Evolutionary conservation across 176 grass and related monocot genomes (phyloP).

Genomic region (Aegilops longissima): DNA sequence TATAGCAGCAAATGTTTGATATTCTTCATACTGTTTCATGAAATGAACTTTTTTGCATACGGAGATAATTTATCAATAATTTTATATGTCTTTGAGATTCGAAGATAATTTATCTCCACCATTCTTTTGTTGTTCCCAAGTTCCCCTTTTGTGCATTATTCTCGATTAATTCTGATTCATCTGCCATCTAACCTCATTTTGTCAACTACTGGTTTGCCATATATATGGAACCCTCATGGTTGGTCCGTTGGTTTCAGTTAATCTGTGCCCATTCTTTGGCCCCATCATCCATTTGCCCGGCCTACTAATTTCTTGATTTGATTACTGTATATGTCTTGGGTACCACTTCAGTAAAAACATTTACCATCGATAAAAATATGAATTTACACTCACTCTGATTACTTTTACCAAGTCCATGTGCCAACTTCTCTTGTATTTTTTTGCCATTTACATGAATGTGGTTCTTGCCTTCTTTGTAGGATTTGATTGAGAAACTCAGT

Average conservation of each 20-base stretch:
- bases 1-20: background rate
- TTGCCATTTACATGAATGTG: background rate
- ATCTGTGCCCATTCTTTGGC: background rate
- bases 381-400: background rate
- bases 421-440: conserved; percentile 2
- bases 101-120: background rate
- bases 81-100: background rate
- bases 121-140: background rate
- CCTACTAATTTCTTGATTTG: background rate
- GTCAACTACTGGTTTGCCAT: background rate
- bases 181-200: background rate
- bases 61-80: background rate
- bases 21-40: background rate
- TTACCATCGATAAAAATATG: background rate
- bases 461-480: conserved; percentile 47
- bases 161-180: background rate
- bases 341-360: background rate
- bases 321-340: background rate
- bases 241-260: background rate
- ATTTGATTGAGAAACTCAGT: conserved; percentile 82
- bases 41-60: conserved; percentile 2
- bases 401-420: background rate
- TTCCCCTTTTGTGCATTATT: background rate
- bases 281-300: background rate
- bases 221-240: background rate